phyloP scores from a whole-genome alignment of 1,284 basidiomycete genomes.

The Mycosarcoma maydis region DNA sequence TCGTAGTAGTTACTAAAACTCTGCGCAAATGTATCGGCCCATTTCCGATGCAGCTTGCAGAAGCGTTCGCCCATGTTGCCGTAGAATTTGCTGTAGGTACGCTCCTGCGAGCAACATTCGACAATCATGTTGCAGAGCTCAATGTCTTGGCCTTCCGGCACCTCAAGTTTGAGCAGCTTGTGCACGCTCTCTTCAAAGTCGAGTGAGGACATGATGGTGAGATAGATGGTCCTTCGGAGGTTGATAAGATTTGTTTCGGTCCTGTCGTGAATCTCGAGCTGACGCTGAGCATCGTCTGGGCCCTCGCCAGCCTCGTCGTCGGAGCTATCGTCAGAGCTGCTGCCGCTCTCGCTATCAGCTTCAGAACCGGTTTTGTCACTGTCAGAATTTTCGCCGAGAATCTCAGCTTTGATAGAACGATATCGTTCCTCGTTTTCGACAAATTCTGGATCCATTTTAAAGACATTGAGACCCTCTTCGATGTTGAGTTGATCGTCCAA shows the following conservation, averaged over 20 bases:
- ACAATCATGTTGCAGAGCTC: slow-evolving; percentile 98
- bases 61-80: slow-evolving; percentile 95
- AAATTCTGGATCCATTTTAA: slow-evolving; percentile 91
- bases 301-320: slow-evolving; percentile 76
- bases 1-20: slow-evolving; percentile 91
- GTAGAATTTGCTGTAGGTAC: slow-evolving; percentile 95
- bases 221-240: slow-evolving; percentile 89
- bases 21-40: slow-evolving; percentile 87
- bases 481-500: slow-evolving; percentile 92
- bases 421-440: slow-evolving; percentile 93
- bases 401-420: slow-evolving; percentile 88
- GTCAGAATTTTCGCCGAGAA: slow-evolving; percentile 75
- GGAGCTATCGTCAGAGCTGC: slow-evolving; percentile 70
- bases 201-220: slow-evolving; percentile 85
- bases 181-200: slow-evolving; percentile 97
- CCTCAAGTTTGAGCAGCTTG: slow-evolving; percentile 91
- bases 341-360: slow-evolving; percentile 34
- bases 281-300: slow-evolving; percentile 67
- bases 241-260: slow-evolving; percentile 97
- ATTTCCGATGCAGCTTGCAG: slow-evolving; percentile 91
- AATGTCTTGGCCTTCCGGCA: slow-evolving; percentile 91
- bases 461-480: slow-evolving; percentile 93
- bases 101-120: slow-evolving; percentile 99
- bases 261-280: slow-evolving; percentile 84
- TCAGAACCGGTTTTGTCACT: slow-evolving; percentile 34